A percentile compares a stretch with the other conserved stretches of the same genome.
These are phyloP conservation scores for Neonectria coccinea DNA, from an alignment of 2,329 filamentous ascomycete genomes.

Conservation along the genomic window DNA sequence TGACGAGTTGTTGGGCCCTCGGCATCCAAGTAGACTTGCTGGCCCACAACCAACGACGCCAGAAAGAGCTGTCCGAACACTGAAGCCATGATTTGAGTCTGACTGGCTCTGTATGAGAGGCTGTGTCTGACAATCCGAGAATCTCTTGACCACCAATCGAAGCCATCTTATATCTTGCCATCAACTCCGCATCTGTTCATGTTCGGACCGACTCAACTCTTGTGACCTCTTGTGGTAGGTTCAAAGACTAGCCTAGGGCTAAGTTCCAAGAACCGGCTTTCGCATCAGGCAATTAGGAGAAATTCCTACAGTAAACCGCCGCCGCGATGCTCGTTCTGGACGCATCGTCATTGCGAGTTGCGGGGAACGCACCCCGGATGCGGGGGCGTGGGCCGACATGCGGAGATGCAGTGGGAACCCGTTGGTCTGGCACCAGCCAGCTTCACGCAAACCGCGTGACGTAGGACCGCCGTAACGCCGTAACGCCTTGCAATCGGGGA, in stretches of 20 bases:
- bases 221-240: slow-evolving; percentile 1
- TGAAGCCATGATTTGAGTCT: slow-evolving; percentile 32
- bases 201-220: slow-evolving; percentile 15
- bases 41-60: slow-evolving; percentile 38
- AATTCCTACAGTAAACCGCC: not conserved
- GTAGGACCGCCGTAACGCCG: not conserved
- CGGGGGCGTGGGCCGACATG: slow-evolving; percentile 18
- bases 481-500: not conserved
- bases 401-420: slow-evolving; percentile 10
- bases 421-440: not conserved
- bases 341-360: slow-evolving; percentile 3
- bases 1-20: slow-evolving; percentile 46
- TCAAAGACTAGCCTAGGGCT: not conserved
- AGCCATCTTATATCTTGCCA: not conserved
- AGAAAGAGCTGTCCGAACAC: slow-evolving; percentile 35
- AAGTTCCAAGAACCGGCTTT: not conserved
- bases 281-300: not conserved
- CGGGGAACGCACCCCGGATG: slow-evolving; percentile 17
- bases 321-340: not conserved
- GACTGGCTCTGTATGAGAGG: not conserved
- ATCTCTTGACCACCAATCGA: not conserved
- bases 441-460: slow-evolving; percentile 1
- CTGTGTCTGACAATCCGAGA: not conserved
- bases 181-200: not conserved
- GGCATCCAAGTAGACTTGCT: slow-evolving; percentile 44